Percentiles rank a stretch among this genome's conserved stretches.
Conservation (phyloP, 2,329 filamentous ascomycete species). For the Aspergillus pseudoterreus region DNA sequence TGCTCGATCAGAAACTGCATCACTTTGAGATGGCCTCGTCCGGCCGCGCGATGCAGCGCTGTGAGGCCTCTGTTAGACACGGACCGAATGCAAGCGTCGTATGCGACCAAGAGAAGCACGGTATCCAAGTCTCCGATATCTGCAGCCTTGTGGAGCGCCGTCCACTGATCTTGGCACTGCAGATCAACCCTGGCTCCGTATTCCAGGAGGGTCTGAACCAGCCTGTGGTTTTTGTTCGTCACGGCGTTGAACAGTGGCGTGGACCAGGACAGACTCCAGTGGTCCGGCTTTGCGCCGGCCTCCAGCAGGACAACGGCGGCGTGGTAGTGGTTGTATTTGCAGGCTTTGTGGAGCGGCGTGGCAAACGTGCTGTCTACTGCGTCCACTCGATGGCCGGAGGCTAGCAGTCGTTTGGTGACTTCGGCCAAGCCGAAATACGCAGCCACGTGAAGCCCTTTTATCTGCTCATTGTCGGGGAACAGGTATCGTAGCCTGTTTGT, state of each 20-base stretch:
- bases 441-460: slow-evolving; percentile 1
- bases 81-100: neutral
- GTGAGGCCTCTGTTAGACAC: neutral
- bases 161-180: neutral
- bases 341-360: neutral
- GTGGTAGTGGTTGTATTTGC: neutral
- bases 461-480: neutral
- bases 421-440: neutral
- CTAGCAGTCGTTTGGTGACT: neutral
- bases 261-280: neutral
- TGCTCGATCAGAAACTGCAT: neutral
- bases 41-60: slow-evolving; percentile 4
- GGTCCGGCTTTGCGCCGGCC: neutral
- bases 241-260: neutral
- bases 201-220: neutral
- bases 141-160: slow-evolving; percentile 3
- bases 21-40: neutral
- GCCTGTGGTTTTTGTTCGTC: neutral
- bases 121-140: slow-evolving; percentile 1
- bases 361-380: neutral
- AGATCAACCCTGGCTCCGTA: neutral
- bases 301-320: neutral
- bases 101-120: neutral
- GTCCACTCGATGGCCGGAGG: neutral
- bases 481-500: neutral